A percentile compares a stretch with the other conserved stretches of the same genome.
Evolutionary conservation across 805 yeast species (phyloP).

Genomic region (Komagataella phaffii): DNA sequence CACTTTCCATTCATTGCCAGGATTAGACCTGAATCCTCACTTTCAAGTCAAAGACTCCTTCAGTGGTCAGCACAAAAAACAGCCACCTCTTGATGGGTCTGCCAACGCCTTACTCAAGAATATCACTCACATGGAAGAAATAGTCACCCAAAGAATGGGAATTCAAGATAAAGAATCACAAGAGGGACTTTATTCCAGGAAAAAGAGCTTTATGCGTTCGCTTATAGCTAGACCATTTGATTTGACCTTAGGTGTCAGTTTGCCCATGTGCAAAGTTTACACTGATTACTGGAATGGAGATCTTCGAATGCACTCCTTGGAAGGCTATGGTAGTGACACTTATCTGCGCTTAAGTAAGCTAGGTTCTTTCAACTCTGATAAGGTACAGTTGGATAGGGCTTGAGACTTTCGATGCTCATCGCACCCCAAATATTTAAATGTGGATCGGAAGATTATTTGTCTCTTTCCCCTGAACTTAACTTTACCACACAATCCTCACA

Average conservation of each 20-base stretch:
- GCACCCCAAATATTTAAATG: background rate
- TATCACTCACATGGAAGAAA: conserved; percentile 13
- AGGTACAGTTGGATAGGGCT: conserved; percentile 62
- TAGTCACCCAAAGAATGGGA: conserved; percentile 12
- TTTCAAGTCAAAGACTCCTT: conserved; percentile 10
- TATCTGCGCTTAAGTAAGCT: conserved; percentile 66
- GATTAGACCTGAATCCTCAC: conserved; percentile 27
- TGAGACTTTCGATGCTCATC: conserved; percentile 3
- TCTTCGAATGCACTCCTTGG: conserved; percentile 65
- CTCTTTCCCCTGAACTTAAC: background rate
- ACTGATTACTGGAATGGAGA: conserved; percentile 97
- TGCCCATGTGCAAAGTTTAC: conserved; percentile 87
- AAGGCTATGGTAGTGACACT: conserved; percentile 89
- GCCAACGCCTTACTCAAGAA: background rate
- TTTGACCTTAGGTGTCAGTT: conserved; percentile 70
- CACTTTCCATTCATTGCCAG: conserved; percentile 61
- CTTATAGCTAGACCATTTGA: conserved; percentile 64
- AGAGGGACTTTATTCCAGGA: conserved; percentile 8
- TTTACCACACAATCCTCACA: background rate
- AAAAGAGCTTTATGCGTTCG: conserved; percentile 39
- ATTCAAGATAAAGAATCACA: conserved; percentile 3
- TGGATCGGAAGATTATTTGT: background rate
- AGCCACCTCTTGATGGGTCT: background rate
- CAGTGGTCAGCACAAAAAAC: background rate
- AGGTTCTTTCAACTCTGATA: conserved; percentile 46